Evolutionary conservation across 2,329 filamentous ascomycete genomes (phyloP).

Genomic region (Apiospora malaysiana): DNA sequence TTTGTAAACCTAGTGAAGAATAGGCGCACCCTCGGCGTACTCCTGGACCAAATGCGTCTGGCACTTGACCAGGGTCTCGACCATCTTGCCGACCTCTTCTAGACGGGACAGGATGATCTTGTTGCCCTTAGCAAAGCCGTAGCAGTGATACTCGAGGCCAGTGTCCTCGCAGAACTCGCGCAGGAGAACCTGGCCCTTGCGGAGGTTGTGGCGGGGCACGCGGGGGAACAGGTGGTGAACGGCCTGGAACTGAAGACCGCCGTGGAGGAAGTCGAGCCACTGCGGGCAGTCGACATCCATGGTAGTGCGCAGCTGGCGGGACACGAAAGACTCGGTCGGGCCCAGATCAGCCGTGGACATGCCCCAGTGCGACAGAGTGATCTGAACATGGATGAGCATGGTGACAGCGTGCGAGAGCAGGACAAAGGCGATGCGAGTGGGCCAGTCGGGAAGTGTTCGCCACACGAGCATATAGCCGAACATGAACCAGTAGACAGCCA

Average conservation of each 20-base stretch:
- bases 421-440: slow-evolving; percentile 64
- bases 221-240: slow-evolving; percentile 74
- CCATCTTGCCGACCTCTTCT: slow-evolving; percentile 64
- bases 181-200: slow-evolving; percentile 64
- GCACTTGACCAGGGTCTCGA: slow-evolving; percentile 64
- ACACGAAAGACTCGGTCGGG: slow-evolving; percentile 69
- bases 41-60: slow-evolving; percentile 50
- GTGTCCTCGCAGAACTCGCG: slow-evolving; percentile 70
- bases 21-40: slow-evolving; percentile 5
- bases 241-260: slow-evolving; percentile 75
- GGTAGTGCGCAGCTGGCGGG: slow-evolving; percentile 73
- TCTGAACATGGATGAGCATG: slow-evolving; percentile 73
- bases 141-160: slow-evolving; percentile 65
- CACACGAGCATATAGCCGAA: slow-evolving; percentile 72
- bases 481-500: slow-evolving; percentile 70
- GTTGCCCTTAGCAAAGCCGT: slow-evolving; percentile 69
- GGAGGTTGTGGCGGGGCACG: slow-evolving; percentile 71
- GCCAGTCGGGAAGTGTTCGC: slow-evolving; percentile 62
- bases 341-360: slow-evolving; percentile 73
- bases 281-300: slow-evolving; percentile 76
- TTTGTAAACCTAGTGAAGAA: background rate
- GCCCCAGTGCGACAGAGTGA: slow-evolving; percentile 75
- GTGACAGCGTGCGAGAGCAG: slow-evolving; percentile 69
- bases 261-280: slow-evolving; percentile 76
- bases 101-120: slow-evolving; percentile 55